Conservation (phyloP, 2,329 filamentous ascomycete species). For the Ascochyta viciae-villosae region DNA sequence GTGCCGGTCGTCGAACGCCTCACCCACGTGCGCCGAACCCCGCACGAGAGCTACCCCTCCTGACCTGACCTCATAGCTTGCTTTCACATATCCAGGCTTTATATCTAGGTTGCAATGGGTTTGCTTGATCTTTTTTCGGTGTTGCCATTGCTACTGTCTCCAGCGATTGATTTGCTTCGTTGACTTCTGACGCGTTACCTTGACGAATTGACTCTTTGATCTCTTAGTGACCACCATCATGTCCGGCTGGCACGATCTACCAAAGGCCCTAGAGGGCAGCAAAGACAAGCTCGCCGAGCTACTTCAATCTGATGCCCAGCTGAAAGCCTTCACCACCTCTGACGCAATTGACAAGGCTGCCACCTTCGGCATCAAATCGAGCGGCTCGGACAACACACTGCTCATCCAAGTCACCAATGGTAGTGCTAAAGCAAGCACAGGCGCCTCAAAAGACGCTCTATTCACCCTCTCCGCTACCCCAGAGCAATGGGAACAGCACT, state of each 20-base stretch:
- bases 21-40: conserved; percentile 17
- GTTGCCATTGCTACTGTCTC: neutral
- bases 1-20: conserved; percentile 9
- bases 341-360: conserved; percentile 42
- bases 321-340: conserved; percentile 47
- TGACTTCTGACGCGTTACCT: neutral
- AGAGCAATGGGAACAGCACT: conserved; percentile 57
- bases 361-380: conserved; percentile 48
- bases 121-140: neutral
- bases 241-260: conserved; percentile 45
- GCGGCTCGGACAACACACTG: conserved; percentile 42
- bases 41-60: conserved; percentile 19
- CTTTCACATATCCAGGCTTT: conserved; percentile 4
- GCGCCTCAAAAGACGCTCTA: conserved; percentile 40
- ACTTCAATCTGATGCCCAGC: conserved; percentile 42
- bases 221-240: conserved; percentile 21
- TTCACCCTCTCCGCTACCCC: conserved; percentile 53
- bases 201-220: neutral
- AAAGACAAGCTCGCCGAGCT: conserved; percentile 42
- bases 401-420: conserved; percentile 45
- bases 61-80: conserved; percentile 13
- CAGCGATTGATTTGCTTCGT: neutral
- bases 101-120: neutral
- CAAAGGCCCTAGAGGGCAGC: conserved; percentile 40
- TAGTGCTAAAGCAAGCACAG: conserved; percentile 35